A percentile compares a stretch with the other conserved stretches of the same genome.
These are phyloP conservation scores for Microbotryomycetes sp. DNA, from an alignment of 1,284 basidiomycete species.

Conservation along the genomic window DNA sequence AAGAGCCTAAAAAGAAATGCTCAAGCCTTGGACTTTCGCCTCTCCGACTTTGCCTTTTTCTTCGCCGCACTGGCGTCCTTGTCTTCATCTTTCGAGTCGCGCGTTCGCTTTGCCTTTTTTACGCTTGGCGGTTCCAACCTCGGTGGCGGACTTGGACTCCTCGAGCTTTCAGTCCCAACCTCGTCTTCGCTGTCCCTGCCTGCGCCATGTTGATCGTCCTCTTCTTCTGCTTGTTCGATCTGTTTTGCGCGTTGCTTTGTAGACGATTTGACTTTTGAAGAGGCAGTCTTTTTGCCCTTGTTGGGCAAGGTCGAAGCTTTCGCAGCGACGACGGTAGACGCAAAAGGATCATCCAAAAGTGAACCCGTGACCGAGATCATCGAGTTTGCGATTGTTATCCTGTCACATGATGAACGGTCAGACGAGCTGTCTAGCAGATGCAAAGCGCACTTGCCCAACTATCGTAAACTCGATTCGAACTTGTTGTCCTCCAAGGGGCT, in stretches of 20 bases:
- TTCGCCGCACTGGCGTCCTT: neutral
- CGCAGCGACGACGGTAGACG: constrained; percentile 43
- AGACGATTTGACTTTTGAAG: neutral
- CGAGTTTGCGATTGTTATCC: constrained; percentile 84
- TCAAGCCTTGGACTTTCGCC: neutral
- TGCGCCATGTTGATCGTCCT: constrained; percentile 10
- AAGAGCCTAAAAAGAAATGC: neutral
- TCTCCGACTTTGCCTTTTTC: constrained; percentile 7
- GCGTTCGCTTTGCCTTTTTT: neutral
- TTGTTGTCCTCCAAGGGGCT: constrained; percentile 61
- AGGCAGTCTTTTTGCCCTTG: constrained; percentile 9
- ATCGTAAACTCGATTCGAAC: constrained; percentile 79
- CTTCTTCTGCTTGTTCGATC: constrained; percentile 5
- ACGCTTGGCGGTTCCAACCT: neutral
- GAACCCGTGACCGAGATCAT: constrained; percentile 92
- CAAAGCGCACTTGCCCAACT: constrained; percentile 59
- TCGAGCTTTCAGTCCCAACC: constrained; percentile 1
- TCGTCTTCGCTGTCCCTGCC: neutral
- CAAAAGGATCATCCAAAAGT: constrained; percentile 76
- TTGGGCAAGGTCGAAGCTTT: neutral
- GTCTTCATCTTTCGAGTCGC: neutral
- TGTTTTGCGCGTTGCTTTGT: neutral
- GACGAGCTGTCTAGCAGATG: neutral
- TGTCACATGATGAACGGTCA: constrained; percentile 42
- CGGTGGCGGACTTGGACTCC: constrained; percentile 13